phyloP scores from a whole-genome alignment of 768 basidiomycete species.

The Hericium rajendrae region DNA sequence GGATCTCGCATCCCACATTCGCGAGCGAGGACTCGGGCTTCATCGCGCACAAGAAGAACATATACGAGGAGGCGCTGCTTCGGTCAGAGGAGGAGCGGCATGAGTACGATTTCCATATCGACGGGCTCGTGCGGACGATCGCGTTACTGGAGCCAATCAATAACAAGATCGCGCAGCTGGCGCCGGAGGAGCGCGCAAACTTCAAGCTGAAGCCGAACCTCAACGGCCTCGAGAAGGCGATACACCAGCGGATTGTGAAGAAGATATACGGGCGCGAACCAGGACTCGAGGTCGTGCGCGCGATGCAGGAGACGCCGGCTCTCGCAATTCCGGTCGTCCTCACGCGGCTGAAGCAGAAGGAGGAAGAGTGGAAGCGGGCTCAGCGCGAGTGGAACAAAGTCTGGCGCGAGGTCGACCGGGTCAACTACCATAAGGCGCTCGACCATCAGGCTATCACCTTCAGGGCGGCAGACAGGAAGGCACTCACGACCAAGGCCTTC shows the following conservation, averaged over 20 bases:
- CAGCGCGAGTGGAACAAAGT: constrained; percentile 98
- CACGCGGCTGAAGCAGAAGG: constrained; percentile 84
- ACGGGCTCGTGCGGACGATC: constrained; percentile 89
- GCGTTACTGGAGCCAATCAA: constrained; percentile 84
- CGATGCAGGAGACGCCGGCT: constrained; percentile 89
- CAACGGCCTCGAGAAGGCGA: constrained; percentile 72
- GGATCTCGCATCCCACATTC: constrained; percentile 97
- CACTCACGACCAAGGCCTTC: constrained; percentile 63
- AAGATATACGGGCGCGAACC: constrained; percentile 92
- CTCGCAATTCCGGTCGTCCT: constrained; percentile 87
- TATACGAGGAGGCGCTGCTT: constrained; percentile 93
- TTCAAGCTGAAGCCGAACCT: constrained; percentile 89
- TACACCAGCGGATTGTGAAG: constrained; percentile 90
- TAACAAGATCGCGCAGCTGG: constrained; percentile 75
- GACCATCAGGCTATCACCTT: constrained; percentile 91
- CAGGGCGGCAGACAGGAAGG: constrained; percentile 85
- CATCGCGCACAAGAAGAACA: constrained; percentile 85
- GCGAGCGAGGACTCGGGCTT: constrained; percentile 91
- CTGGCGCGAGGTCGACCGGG: constrained; percentile 93
- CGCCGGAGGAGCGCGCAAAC: constrained; percentile 61
- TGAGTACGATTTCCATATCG: constrained; percentile 98
- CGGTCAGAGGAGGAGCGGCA: constrained; percentile 96
- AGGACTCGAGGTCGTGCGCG: constrained; percentile 70
- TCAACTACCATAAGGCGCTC: constrained; percentile 88
- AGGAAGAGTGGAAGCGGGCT: constrained; percentile 97